Evolutionary conservation across 306 rosid species (phyloP).

Genomic region (Prunus armeniaca): DNA sequence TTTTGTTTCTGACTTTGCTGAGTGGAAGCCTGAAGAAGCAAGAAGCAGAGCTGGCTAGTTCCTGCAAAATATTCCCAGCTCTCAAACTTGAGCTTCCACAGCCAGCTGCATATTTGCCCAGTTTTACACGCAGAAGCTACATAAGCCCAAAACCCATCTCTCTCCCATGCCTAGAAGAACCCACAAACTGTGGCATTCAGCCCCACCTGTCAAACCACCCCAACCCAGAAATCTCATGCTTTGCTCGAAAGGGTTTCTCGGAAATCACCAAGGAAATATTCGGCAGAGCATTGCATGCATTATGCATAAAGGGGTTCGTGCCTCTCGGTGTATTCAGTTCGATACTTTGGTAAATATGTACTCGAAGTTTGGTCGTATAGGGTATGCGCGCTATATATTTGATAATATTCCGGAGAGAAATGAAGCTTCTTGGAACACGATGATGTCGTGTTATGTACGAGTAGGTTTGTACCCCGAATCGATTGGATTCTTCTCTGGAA

Average conservation of each 20-base stretch:
- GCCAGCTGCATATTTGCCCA: conserved; percentile 9
- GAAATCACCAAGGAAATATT: conserved; percentile 46
- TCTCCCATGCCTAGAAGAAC: conserved; percentile 38
- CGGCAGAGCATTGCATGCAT: conserved; percentile 70
- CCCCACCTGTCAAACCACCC: conserved; percentile 44
- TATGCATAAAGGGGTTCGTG: conserved; percentile 56
- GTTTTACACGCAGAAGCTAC: conserved; percentile 22
- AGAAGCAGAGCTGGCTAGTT: conserved; percentile 42
- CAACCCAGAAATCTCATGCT: conserved; percentile 60
- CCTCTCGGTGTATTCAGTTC: conserved; percentile 45
- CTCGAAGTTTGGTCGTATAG: conserved; percentile 48
- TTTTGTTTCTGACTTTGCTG: too few species aligned
- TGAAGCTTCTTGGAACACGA: conserved; percentile 87
- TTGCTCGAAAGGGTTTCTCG: conserved; percentile 71
- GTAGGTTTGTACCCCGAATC: conserved; percentile 51
- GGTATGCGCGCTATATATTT: conserved; percentile 52
- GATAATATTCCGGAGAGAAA: conserved; percentile 59
- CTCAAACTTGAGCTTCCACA: conserved; percentile 27
- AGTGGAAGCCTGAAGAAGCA: conserved; percentile 3
- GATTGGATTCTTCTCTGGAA: conserved; percentile 51
- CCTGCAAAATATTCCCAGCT: conserved; percentile 36
- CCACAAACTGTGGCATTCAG: conserved; percentile 23
- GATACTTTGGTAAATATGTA: conserved; percentile 73
- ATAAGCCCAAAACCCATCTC: conserved; percentile 20
- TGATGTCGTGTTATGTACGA: conserved; percentile 77